Evolutionary conservation across 768 basidiomycete species (phyloP).

Genomic region (Terana coerulea): DNA sequence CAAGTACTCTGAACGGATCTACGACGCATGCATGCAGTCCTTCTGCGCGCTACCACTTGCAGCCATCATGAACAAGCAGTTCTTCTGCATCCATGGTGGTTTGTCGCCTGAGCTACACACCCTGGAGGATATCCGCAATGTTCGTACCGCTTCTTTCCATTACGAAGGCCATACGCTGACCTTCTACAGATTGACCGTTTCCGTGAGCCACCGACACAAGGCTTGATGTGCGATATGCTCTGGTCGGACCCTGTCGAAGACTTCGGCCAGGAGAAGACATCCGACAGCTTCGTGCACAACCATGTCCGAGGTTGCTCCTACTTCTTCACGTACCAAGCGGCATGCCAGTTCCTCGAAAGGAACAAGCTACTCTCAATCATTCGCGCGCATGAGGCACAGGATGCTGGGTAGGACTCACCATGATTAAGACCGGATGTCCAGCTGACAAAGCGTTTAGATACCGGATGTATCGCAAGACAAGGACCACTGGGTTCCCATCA

Average conservation of each 20-base stretch:
- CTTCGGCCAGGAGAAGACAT: constrained; percentile 91
- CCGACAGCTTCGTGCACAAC: constrained; percentile 91
- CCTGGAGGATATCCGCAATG: constrained; percentile 88
- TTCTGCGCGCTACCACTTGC: constrained; percentile 95
- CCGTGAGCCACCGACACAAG: constrained; percentile 95
- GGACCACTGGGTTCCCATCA: constrained; percentile 96
- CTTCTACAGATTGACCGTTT: constrained; percentile 84
- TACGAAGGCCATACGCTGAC: background rate
- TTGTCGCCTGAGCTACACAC: constrained; percentile 94
- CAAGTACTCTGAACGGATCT: constrained; percentile 95
- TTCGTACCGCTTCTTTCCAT: constrained; percentile 35
- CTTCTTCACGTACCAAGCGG: constrained; percentile 96
- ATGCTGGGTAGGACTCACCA: constrained; percentile 72
- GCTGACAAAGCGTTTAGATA: constrained; percentile 47
- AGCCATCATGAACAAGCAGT: constrained; percentile 99
- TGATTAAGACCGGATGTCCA: constrained; percentile 1
- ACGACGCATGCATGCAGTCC: constrained; percentile 97
- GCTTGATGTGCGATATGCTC: constrained; percentile 97
- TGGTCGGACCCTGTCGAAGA: constrained; percentile 99
- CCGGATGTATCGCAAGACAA: constrained; percentile 99
- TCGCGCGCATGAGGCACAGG: constrained; percentile 97
- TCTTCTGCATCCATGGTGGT: constrained; percentile 97
- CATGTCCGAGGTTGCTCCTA: constrained; percentile 96
- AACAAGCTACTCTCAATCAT: constrained; percentile 97
- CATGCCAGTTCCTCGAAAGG: constrained; percentile 94